Evolutionary conservation across 371 early-diverging fungal genomes (phyloP), one percentile per base, ranked within the genome.

Genomic region (Vavraia culicis): DNA sequence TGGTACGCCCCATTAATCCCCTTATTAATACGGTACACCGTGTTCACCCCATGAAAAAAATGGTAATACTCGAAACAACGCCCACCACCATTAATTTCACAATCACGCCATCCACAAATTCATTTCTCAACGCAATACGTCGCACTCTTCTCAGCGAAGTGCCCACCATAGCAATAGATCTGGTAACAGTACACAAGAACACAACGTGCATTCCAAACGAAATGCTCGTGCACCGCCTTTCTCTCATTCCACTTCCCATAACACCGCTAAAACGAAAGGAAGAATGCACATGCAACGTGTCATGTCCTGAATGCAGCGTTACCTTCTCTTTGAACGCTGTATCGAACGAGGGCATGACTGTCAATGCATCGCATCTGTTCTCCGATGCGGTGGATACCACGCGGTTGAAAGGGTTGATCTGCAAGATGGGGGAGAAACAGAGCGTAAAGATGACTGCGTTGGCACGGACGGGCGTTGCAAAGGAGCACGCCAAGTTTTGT

Each of bases 121-220:
- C 73, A 13, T 44, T 77, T 32, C 93, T 95, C 31, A 98, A 98
- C 71, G 77, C 91, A 4, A 69, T 98, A 22, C 75, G 99, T 50
- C 74, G 99, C 54, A 76, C 81, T 19, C 84, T 94, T 77, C 79
- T 89, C 50, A 80, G 88, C 9, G 96, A 98, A 65, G 87, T 95
- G 20, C 90, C 94, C 3, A 91, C 93, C 5, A 79, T 94, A 73
- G 90, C 95, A n/a, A 88, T 98, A 46, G 94, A 94, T 59, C 75
- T 89, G 71, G 88, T 94, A 11, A 81, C 88, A 67, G 78, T 94
- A 55, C 79, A 82, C 49, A 74, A 76, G 14, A 98, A 98, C 71
- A 80, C 85, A 35, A 82, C 89, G 0, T 86, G 88, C 1, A 74
- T 98, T 18, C 81, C 89, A 7, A 96, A 98, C 71, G 99, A 98